phyloP scores from a whole-genome alignment of 2,329 filamentous ascomycete genomes.

The Fusarium protoensiforme region DNA sequence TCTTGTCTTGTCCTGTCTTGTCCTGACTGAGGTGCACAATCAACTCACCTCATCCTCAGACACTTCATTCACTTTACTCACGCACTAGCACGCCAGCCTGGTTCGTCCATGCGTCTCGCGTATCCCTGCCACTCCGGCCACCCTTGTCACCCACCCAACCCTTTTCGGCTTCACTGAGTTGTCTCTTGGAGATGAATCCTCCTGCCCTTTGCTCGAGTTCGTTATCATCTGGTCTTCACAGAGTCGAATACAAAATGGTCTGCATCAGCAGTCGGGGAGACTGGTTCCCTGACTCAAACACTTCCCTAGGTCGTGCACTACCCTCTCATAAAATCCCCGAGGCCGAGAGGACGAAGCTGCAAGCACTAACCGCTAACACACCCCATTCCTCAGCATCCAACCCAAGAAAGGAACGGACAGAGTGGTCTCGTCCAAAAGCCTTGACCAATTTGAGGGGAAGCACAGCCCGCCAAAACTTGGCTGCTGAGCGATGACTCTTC shows the following conservation, averaged over 20 bases:
- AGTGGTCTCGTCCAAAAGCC: slow-evolving; percentile 15
- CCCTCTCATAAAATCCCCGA: slow-evolving; percentile 9
- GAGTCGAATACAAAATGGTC: background rate
- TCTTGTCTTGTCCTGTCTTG: slow-evolving; percentile 19
- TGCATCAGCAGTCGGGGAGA: background rate
- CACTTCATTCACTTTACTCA: slow-evolving; percentile 27
- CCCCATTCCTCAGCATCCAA: background rate
- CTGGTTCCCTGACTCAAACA: background rate
- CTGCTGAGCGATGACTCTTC: slow-evolving; percentile 41
- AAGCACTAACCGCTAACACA: slow-evolving; percentile 6
- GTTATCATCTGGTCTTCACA: slow-evolving; percentile 3
- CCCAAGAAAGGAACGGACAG: slow-evolving; percentile 9
- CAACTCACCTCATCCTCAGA: slow-evolving; percentile 32
- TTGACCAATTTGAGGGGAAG: slow-evolving; percentile 27
- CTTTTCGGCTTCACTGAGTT: slow-evolving; percentile 31
- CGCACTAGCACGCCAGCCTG: slow-evolving; percentile 37
- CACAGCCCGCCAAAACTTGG: slow-evolving; percentile 31
- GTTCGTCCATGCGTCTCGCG: slow-evolving; percentile 42
- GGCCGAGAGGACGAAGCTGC: background rate
- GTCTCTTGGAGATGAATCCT: slow-evolving; percentile 27
- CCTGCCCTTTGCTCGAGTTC: slow-evolving; percentile 11
- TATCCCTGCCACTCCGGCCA: slow-evolving; percentile 40
- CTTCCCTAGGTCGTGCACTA: background rate
- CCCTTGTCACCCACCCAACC: slow-evolving; percentile 41
- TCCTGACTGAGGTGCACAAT: slow-evolving; percentile 24